Conservation (phyloP, 805 yeast species). For the Suhomyces canberraensis region DNA sequence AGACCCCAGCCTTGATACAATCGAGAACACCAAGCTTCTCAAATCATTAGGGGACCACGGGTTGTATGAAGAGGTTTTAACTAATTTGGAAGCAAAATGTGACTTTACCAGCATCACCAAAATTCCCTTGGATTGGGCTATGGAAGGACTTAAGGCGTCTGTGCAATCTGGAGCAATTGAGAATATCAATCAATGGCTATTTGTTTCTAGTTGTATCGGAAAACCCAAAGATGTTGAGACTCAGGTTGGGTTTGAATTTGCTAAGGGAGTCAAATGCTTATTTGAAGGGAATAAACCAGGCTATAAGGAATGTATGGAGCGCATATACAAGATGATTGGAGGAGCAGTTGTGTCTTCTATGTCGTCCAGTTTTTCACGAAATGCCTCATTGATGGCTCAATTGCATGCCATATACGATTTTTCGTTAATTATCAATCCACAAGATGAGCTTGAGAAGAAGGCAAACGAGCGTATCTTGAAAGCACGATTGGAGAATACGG, state of each 20-base stretch:
- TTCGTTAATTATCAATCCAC: constrained; percentile 18
- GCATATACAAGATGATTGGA: constrained; percentile 60
- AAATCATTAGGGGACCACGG: constrained; percentile 76
- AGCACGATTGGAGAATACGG: constrained; percentile 32
- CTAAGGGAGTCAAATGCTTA: constrained; percentile 55
- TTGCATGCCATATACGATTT: constrained; percentile 37
- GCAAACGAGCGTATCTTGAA: constrained; percentile 21
- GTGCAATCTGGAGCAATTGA: constrained; percentile 57
- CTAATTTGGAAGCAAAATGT: constrained; percentile 42
- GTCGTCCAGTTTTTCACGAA: constrained; percentile 37
- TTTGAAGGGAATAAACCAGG: constrained; percentile 26
- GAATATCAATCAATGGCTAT: constrained; percentile 57
- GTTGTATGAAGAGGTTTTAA: constrained; percentile 61
- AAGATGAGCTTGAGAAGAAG: constrained; percentile 8
- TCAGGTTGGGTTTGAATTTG: constrained; percentile 59
- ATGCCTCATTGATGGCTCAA: constrained; percentile 33
- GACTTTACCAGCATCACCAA: constrained; percentile 14
- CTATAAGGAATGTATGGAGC: constrained; percentile 40
- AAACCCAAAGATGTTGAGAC: constrained; percentile 48
- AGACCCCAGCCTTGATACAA: constrained; percentile 13
- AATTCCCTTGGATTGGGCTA: constrained; percentile 55
- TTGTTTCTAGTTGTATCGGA: constrained; percentile 44
- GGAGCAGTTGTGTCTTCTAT: constrained; percentile 44
- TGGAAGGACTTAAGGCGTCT: constrained; percentile 73
- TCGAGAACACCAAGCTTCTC: constrained; percentile 52